These are phyloP conservation scores for Chlorella sp. DNA, from an alignment of 139 green algal species.

Conservation along the genomic window DNA sequence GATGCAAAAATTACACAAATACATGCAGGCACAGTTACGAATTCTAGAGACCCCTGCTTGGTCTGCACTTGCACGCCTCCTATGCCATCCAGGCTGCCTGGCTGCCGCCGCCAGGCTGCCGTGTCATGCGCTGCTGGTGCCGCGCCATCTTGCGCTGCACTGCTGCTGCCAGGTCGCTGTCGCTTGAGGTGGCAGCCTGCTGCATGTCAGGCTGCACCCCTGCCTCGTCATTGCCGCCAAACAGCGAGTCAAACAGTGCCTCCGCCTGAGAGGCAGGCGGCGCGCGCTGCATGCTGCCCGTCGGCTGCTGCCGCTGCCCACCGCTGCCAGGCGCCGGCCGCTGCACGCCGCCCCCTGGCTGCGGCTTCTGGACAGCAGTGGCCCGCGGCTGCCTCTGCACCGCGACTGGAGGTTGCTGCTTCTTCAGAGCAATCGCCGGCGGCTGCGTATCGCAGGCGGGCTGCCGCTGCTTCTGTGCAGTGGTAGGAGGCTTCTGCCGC, in stretches of 20 bases:
- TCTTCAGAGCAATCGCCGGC: neutral
- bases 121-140: neutral
- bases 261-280: neutral
- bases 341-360: neutral
- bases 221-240: neutral
- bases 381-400: neutral
- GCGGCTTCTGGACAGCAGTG: neutral
- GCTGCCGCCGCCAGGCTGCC: neutral
- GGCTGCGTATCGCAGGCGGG: neutral
- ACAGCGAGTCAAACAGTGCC: conserved; percentile 32
- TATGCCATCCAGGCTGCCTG: neutral
- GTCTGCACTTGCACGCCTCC: no score
- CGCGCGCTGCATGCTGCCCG: neutral
- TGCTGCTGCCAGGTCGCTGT: neutral
- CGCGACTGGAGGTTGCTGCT: neutral
- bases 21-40: no score
- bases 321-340: no score
- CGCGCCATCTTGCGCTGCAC: conserved; percentile 16
- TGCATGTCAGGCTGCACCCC: neutral
- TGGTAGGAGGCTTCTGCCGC: neutral
- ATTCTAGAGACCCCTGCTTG: no score
- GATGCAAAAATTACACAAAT: no score
- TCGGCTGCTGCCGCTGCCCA: no score
- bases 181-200: neutral
- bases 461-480: neutral